A percentile compares a stretch with the other conserved stretches of the same genome.
Conservation (phyloP, 768 basidiomycete species). For the Termitomyces sp. region DNA sequence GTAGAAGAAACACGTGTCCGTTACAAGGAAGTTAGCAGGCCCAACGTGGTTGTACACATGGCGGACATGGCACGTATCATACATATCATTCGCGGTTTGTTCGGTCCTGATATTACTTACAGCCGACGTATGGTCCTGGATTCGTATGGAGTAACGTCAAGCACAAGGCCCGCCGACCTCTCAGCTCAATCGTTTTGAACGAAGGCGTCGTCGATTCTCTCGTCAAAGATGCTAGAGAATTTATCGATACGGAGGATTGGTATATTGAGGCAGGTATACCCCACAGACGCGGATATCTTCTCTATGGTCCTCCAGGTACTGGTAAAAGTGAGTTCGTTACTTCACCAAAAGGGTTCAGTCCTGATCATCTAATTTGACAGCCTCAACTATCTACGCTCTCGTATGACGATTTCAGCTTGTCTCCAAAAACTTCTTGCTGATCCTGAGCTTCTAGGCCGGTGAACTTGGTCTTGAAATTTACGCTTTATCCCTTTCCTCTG, state of each 20-base stretch:
- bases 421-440: background rate
- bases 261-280: slow-evolving; percentile 53
- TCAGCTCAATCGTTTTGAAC: slow-evolving; percentile 47
- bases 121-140: slow-evolving; percentile 31
- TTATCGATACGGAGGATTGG: slow-evolving; percentile 50
- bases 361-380: slow-evolving; percentile 34
- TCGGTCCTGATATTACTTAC: background rate
- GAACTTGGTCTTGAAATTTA: slow-evolving; percentile 87
- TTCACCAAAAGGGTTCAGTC: background rate
- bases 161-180: slow-evolving; percentile 42
- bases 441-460: slow-evolving; percentile 28
- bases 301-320: slow-evolving; percentile 57
- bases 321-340: slow-evolving; percentile 42
- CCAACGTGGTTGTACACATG: slow-evolving; percentile 29
- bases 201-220: slow-evolving; percentile 40
- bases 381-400: slow-evolving; percentile 49
- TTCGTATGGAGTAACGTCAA: slow-evolving; percentile 40
- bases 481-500: slow-evolving; percentile 43
- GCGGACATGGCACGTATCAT: slow-evolving; percentile 22
- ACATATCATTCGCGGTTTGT: background rate
- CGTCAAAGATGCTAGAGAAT: slow-evolving; percentile 46
- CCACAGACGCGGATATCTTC: slow-evolving; percentile 48
- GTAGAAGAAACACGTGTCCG: slow-evolving; percentile 29
- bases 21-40: slow-evolving; percentile 28
- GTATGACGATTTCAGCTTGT: slow-evolving; percentile 17